Base-by-base conservation (phyloP, 176 grass and related monocot genomes). In the Otatea glauca region DNA sequence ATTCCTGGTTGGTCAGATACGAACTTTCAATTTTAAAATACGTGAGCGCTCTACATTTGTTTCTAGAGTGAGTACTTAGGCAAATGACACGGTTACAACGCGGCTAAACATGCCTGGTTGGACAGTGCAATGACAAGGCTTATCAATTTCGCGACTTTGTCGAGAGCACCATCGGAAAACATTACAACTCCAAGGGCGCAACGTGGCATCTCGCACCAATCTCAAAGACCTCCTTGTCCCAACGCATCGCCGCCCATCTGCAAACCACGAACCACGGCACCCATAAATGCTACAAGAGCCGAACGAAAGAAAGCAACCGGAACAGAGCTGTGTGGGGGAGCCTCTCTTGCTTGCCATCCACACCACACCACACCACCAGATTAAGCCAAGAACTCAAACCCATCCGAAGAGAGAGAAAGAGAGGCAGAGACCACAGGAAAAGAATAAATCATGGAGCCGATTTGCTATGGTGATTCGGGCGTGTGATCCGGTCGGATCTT, bases 401-500 rank as follows among this genome's bases (percentile, higher is more conserved):
- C 81, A 38, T 55, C 12, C 12, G 4, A 13, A 16, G 53, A 17
- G 67, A 35, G 68, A 47, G 80, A 44, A 34, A 17, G 29, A 4
- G 7, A 21, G 65, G 39, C 54, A 85, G 82, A 74, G 83, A 64
- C 72, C 81, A 88, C 78, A 70, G 45, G 72, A 43, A 78, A 79
- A 79, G 84, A n/a, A 48, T 65, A 87, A 85, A 92, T 85, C 82
- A 92, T 93, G 90, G 89, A 84, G 74, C 37, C 87, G 91, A 87
- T 88, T 97, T 83, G 92, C 91, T 85, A 86, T 87, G 88, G 86
- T 75, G 87, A 88, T 88, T 90, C 86, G 90, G 87, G 42, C 65
- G 60, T 64, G 88, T 92, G 91, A 94, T 97, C 81, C 65, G 88
- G 90, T 97, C 88, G 87, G 92, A 89, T 94, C 87, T 86, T 77